Evolutionary conservation across 345 rosid species (phyloP), one percentile per base, ranked within the genome.

Genomic region (Mallotus nudiflorus): DNA sequence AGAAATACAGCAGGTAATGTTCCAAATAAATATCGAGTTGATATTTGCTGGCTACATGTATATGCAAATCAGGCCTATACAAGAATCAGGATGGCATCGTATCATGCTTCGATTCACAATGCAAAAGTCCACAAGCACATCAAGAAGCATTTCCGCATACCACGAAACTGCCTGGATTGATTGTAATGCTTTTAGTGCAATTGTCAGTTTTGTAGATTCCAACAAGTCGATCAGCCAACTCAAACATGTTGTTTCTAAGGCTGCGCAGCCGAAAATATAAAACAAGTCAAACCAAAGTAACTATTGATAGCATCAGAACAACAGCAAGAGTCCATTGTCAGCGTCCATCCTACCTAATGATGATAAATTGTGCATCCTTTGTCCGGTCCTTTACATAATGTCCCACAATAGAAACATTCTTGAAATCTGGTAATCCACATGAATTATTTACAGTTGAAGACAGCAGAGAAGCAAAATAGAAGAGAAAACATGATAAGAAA

Each of bases 361-460:
- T 95, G 63, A 95, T 86, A 76, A 95, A 95, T 70, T 95, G 99
- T 44, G 97, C 97, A 68, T 95, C 92, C 76, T 89, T 92, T 25
- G 99, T 95, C 22, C 99, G 82, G 76, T 95, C 99, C 81, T 95
- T 95, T 62, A 95, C 99, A 25, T 95, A 95, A 68, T 95, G 99
- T 35, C 99, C 99, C 66, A 95, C 97, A 27, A 95, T 95, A 1
- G 99, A 95, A 71, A 95, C 99, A 68, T 95, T 95, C 84, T 92
- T 95, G 89, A 95, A 95, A 70, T 95, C 99, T 95, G 83, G 62
- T 19, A 74, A 11, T 60, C 22, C 67, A 73, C n/a, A 22, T 22
- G 19, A 72, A 59, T 28, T 75, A 57, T 4, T n/a, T 25, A 64
- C n/a, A 44, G 55, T 70, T n/a, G 62, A 59, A 13, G 8, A 58